These are phyloP conservation scores for Backusella circina DNA, from an alignment of 192 early-diverging fungal species.

Conservation along the genomic window DNA sequence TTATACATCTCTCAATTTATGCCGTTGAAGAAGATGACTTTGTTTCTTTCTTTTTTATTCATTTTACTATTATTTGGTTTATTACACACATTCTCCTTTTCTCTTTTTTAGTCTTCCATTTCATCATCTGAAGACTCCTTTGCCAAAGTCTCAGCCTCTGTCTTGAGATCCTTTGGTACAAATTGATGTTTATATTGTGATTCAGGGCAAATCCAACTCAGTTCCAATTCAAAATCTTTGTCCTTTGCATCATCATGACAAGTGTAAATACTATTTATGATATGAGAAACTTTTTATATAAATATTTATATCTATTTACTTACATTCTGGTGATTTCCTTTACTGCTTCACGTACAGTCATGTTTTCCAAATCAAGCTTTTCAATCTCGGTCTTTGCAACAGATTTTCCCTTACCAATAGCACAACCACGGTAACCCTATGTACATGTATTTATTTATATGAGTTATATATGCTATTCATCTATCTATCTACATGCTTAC, in stretches of 20 bases:
- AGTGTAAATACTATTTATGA: conserved; percentile 74
- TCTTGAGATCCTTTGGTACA: conserved; percentile 84
- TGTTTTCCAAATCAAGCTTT: conserved; percentile 83
- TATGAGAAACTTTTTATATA: background rate
- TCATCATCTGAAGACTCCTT: conserved; percentile 59
- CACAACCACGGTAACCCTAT: conserved; percentile 93
- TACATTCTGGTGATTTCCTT: conserved; percentile 94
- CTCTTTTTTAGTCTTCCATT: conserved; percentile 44
- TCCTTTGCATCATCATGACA: conserved; percentile 97
- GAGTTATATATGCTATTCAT: background rate
- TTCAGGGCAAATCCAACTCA: conserved; percentile 92
- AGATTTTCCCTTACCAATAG: conserved; percentile 94
- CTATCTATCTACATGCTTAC: conserved; percentile 44
- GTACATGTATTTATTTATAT: background rate
- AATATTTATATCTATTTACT: conserved; percentile 5
- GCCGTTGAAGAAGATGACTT: background rate
- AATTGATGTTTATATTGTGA: conserved; percentile 73
- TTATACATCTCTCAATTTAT: background rate
- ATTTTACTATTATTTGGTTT: background rate
- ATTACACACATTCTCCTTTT: background rate
- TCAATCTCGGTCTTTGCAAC: conserved; percentile 99
- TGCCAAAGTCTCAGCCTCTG: conserved; percentile 80
- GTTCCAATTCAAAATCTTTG: conserved; percentile 98
- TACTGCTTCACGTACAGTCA: conserved; percentile 82
- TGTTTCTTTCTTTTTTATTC: background rate